phyloP scores from a whole-genome alignment of 441 rosid species.

The Jatropha podagrica region DNA sequence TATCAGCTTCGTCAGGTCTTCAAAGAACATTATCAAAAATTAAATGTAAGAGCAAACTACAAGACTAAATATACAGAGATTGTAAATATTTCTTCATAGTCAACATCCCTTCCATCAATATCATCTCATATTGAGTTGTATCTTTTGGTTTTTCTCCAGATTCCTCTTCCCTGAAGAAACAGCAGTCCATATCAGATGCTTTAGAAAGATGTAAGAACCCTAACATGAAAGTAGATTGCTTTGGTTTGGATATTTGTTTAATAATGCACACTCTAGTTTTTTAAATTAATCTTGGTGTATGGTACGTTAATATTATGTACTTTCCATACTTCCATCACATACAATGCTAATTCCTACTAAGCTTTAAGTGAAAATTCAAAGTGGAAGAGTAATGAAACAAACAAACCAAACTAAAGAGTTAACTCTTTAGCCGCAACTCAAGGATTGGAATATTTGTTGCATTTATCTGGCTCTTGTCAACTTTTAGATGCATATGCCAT shows the following conservation, averaged over 20 bases:
- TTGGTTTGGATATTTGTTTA: background rate
- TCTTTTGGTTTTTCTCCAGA: slow-evolving; percentile 36
- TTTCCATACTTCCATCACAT: background rate
- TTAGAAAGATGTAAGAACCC: slow-evolving; percentile 45
- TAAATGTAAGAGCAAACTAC: slow-evolving; percentile 40
- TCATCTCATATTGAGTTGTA: background rate
- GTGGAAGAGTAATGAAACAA: background rate
- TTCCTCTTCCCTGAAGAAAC: slow-evolving; percentile 31
- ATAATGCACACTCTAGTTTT: background rate
- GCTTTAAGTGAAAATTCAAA: background rate
- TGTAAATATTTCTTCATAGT: background rate
- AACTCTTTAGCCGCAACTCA: too few species aligned
- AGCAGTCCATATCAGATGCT: slow-evolving; percentile 28
- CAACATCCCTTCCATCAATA: slow-evolving; percentile 6
- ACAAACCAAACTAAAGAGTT: background rate
- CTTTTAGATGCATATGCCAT: too few species aligned
- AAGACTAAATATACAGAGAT: background rate
- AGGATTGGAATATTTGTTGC: too few species aligned
- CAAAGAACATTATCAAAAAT: slow-evolving; percentile 41
- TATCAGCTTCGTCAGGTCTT: slow-evolving; percentile 55
- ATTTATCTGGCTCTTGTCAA: too few species aligned
- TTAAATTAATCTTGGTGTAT: background rate
- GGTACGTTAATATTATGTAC: background rate
- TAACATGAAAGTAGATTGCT: background rate
- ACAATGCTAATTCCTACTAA: background rate